These are phyloP conservation scores for Fusarium sp. DNA, from an alignment of 2,329 filamentous ascomycete species.

Conservation along the genomic window DNA sequence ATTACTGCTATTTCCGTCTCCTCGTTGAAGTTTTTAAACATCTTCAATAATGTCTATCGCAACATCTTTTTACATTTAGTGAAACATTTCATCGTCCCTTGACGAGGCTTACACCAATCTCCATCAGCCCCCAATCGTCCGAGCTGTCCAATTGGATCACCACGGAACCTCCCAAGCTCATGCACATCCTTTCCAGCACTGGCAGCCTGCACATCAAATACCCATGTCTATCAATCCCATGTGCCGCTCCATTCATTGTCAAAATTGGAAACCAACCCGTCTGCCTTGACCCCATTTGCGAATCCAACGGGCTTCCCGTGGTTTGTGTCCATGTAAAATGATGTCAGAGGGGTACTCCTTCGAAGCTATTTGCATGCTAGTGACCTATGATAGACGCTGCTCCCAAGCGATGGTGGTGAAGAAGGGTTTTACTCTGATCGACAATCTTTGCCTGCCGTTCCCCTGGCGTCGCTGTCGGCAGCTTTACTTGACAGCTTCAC, in stretches of 20 bases:
- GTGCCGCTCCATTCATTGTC: background rate
- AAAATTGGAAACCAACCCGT: background rate
- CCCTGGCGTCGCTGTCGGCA: background rate
- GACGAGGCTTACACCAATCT: background rate
- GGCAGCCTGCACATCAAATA: background rate
- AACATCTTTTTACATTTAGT: background rate
- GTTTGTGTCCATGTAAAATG: slow-evolving; percentile 15
- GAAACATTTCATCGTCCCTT: background rate
- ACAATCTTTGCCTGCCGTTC: background rate
- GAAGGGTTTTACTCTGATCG: background rate
- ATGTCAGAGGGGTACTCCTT: slow-evolving; percentile 28
- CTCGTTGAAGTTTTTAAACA: background rate
- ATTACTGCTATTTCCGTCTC: background rate
- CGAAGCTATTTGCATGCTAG: background rate
- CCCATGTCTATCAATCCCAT: background rate
- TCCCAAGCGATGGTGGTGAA: background rate
- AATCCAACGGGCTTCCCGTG: background rate
- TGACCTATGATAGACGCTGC: background rate
- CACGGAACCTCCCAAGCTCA: slow-evolving; percentile 3
- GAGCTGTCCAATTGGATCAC: slow-evolving; percentile 15
- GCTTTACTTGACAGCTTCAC: background rate
- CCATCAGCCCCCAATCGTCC: background rate
- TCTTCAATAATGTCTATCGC: background rate
- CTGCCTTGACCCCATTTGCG: background rate
- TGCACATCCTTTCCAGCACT: slow-evolving; percentile 18